Evolutionary conservation across 1,284 basidiomycete species (phyloP).

Genomic region (Gymnopus androsaceus): DNA sequence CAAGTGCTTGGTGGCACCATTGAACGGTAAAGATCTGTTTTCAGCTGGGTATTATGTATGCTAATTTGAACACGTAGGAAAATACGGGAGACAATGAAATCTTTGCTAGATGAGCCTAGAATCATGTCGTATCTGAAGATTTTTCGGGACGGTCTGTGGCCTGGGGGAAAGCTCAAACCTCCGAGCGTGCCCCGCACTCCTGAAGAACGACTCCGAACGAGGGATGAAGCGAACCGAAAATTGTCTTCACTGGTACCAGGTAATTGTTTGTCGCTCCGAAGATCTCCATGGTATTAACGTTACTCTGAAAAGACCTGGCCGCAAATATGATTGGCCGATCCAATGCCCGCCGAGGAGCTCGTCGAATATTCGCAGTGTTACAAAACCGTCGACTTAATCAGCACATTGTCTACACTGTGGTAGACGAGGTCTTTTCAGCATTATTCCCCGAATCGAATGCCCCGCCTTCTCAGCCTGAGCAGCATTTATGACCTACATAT

Average conservation of each 20-base stretch:
- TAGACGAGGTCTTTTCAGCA: conserved; percentile 81
- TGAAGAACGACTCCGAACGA: conserved; percentile 78
- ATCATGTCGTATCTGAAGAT: conserved; percentile 66
- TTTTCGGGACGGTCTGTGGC: conserved; percentile 82
- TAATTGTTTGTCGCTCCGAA: conserved; percentile 30
- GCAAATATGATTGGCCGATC: conserved; percentile 96
- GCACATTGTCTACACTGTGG: conserved; percentile 83
- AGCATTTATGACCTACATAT: conserved; percentile 7
- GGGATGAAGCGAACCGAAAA: conserved; percentile 86
- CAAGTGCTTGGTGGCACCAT: conserved; percentile 95
- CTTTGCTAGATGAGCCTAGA: conserved; percentile 64
- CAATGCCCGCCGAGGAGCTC: conserved; percentile 89
- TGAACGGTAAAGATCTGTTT: conserved; percentile 65
- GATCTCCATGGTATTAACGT: neutral
- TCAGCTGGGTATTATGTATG: neutral
- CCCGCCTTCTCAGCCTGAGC: too few relatives aligned
- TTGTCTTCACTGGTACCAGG: conserved; percentile 89
- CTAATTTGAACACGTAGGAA: conserved; percentile 55
- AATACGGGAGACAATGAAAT: conserved; percentile 76
- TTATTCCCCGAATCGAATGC: conserved; percentile 57
- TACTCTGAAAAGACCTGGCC: conserved; percentile 76
- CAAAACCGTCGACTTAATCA: conserved; percentile 93
- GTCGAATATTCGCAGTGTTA: conserved; percentile 87
- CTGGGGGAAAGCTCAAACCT: conserved; percentile 72
- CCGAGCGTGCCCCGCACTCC: conserved; percentile 66